Conservation (phyloP, 2,329 filamentous ascomycete species). For the Cadophora sp. region DNA sequence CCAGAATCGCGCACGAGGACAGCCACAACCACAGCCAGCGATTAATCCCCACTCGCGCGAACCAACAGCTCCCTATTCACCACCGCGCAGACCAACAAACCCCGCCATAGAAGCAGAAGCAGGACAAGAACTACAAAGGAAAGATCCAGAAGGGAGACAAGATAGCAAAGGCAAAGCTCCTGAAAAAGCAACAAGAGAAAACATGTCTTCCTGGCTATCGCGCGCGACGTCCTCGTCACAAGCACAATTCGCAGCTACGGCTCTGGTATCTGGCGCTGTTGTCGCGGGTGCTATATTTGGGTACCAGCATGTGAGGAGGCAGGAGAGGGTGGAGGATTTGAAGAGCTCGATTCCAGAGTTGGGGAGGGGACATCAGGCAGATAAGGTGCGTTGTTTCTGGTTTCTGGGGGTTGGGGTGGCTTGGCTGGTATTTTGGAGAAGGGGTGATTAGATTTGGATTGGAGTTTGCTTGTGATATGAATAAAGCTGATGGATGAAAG, state of each 20-base stretch:
- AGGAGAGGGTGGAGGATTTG: slow-evolving; percentile 60
- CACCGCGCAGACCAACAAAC: slow-evolving; percentile 1
- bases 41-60: not conserved
- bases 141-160: slow-evolving; percentile 19
- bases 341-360: slow-evolving; percentile 65
- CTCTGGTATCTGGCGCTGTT: slow-evolving; percentile 67
- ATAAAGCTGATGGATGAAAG: slow-evolving; percentile 48
- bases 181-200: slow-evolving; percentile 16
- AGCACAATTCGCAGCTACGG: slow-evolving; percentile 72
- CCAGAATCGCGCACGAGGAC: not conserved
- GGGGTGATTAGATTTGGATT: not conserved
- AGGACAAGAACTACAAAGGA: slow-evolving; percentile 9
- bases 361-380: slow-evolving; percentile 44
- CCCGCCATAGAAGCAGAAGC: not conserved
- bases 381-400: slow-evolving; percentile 46
- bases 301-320: slow-evolving; percentile 64
- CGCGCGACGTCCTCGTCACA: slow-evolving; percentile 35
- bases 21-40: not conserved
- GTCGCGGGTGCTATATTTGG: slow-evolving; percentile 67
- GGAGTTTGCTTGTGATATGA: slow-evolving; percentile 2
- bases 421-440: slow-evolving; percentile 14
- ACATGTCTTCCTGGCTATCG: slow-evolving; percentile 42
- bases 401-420: too few species aligned
- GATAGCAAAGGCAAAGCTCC: slow-evolving; percentile 12
- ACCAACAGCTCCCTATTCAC: not conserved